Base-by-base conservation (phyloP, 768 basidiomycete species). In the Lyophyllum decastes region DNA sequence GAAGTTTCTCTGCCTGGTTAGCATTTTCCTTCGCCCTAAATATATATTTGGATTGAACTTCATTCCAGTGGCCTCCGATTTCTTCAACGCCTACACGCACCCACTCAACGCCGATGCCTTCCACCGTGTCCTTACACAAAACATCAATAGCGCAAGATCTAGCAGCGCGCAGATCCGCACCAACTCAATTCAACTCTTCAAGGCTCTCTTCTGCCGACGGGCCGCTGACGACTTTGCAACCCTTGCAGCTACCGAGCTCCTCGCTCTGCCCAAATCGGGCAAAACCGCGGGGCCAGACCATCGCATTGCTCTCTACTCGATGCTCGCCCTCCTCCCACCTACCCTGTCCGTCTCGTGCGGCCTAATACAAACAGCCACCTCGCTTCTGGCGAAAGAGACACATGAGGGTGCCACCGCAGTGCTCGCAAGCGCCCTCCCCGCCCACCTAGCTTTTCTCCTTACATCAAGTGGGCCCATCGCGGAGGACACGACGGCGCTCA, bases 261-360 rank as follows among this genome's bases (percentile, higher is more conserved):
- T 94, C 10, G 74, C 76, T n/a, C 78, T 94, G 0, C 90, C 94
- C 1, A 87, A 89, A 64, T 71, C 87, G 0, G 90, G 93, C 21
- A 99, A 97, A 77, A 92, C 94, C 0, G 75, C 87, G 0, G 93
- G 94, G 1, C 82, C 90, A 2, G 96, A 96, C 55, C 94, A 98
- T 68, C 86, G 95, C 17, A 70, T 86, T 4, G 78, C 89, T 0
- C 76, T 98, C 9, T 95, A 93, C 72, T 80, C 84, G 1, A 93
- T 98, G 87, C 78, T 94, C 1, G 73, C 79, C 2, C 67, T 67
- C 50, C 60, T 94, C 1, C 71, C 75, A 0, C 78, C 87, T 2
- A 82, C 82, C 4, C 41, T 63, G 12, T 67, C 56, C 11, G 65
- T 76, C 34, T 81, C 81, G 14, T 62, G 75, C 2, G 58, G 71